Evolutionary conservation across 164 flowering plant species (phyloP).

Genomic region (Akebia trifoliata): DNA sequence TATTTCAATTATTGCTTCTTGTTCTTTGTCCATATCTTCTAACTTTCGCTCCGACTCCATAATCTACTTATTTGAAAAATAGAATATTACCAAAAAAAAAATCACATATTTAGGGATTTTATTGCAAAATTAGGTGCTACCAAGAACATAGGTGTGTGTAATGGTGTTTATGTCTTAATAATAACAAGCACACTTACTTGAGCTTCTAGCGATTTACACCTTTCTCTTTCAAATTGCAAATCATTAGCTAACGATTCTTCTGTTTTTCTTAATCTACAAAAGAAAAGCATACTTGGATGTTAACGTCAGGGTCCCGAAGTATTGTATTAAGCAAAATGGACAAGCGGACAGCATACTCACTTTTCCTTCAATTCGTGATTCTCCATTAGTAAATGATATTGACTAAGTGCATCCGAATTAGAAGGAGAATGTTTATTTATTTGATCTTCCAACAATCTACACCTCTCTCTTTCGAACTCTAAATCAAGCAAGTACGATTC

Average conservation of each 20-base stretch:
- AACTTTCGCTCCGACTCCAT: constrained; percentile 33
- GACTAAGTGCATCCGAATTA: constrained; percentile 8
- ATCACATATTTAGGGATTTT: too few relatives aligned
- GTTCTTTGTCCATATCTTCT: constrained; percentile 59
- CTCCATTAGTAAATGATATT: constrained; percentile 43
- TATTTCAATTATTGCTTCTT: constrained; percentile 60
- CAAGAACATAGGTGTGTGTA: neutral
- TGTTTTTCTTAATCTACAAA: constrained; percentile 37
- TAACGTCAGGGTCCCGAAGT: too few relatives aligned
- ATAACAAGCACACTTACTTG: constrained; percentile 30
- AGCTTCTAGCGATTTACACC: constrained; percentile 38
- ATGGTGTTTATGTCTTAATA: neutral
- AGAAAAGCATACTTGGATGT: too few relatives aligned
- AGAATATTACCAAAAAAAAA: neutral
- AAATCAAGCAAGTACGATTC: constrained; percentile 31
- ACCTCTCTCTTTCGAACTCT: constrained; percentile 42
- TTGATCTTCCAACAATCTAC: constrained; percentile 43
- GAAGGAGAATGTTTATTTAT: constrained; percentile 23
- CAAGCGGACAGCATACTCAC: constrained; percentile 25
- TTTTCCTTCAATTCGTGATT: constrained; percentile 44
- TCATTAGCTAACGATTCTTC: constrained; percentile 36
- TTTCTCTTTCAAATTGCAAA: constrained; percentile 45
- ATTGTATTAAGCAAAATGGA: too few relatives aligned
- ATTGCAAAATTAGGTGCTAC: neutral
- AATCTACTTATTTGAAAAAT: constrained; percentile 31